Conservation (phyloP, 2,329 filamentous ascomycete species). For the Colletotrichum graminicola region DNA sequence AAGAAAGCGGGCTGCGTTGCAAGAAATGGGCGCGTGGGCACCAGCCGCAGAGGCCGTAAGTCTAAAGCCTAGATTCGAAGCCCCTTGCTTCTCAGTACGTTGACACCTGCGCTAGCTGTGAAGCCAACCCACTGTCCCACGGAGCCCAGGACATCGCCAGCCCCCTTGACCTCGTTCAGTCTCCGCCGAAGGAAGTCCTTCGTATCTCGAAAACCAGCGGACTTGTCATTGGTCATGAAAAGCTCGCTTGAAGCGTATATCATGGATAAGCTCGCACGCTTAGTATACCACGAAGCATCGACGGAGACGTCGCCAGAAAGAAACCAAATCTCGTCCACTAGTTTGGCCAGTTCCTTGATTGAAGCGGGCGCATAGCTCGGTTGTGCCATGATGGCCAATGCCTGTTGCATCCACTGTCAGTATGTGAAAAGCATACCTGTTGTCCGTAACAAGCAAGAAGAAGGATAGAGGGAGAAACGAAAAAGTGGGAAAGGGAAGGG, state of each 20-base stretch:
- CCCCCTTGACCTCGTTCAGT: slow-evolving; percentile 74
- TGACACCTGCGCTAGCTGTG: slow-evolving; percentile 80
- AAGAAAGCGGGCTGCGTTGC: not conserved
- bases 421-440: not conserved
- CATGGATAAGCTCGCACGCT: slow-evolving; percentile 67
- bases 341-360: slow-evolving; percentile 80
- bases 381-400: slow-evolving; percentile 90
- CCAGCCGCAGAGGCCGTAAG: not conserved
- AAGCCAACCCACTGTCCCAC: slow-evolving; percentile 86
- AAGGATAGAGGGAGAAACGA: not conserved
- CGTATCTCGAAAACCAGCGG: slow-evolving; percentile 79
- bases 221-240: slow-evolving; percentile 93
- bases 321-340: slow-evolving; percentile 94
- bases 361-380: slow-evolving; percentile 82
- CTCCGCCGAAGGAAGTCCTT: slow-evolving; percentile 83
- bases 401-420: slow-evolving; percentile 62
- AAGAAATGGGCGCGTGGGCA: not conserved
- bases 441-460: not conserved
- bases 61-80: slow-evolving; percentile 72
- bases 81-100: slow-evolving; percentile 89
- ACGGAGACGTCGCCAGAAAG: slow-evolving; percentile 85
- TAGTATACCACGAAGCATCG: slow-evolving; percentile 88
- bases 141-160: slow-evolving; percentile 73
- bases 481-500: not conserved
- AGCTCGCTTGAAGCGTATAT: slow-evolving; percentile 82